These are phyloP conservation scores for Aspergillus carbonarius DNA, from an alignment of 2,329 filamentous ascomycete species.

Conservation along the genomic window DNA sequence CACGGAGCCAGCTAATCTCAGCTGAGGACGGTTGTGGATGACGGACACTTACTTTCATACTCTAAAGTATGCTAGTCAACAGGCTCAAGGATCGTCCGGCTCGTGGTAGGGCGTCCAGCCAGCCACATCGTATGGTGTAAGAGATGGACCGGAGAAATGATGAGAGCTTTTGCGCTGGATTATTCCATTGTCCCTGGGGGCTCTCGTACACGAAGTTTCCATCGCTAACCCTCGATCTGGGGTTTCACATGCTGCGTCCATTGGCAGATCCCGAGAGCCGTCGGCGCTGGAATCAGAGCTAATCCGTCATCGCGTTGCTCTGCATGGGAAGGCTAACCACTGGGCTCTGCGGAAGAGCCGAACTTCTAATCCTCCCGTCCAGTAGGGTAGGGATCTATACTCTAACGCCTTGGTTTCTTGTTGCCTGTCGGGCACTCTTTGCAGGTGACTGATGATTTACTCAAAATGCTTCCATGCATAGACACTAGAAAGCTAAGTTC, in stretches of 20 bases:
- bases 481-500: not conserved
- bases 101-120: not conserved
- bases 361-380: not conserved
- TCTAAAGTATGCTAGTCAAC: not conserved
- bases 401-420: not conserved
- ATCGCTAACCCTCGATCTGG: not conserved
- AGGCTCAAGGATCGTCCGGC: not conserved
- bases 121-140: not conserved
- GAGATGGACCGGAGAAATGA: not conserved
- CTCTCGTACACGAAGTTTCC: not conserved
- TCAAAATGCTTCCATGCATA: conserved; percentile 2
- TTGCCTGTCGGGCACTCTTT: not conserved
- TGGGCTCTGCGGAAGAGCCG: not conserved
- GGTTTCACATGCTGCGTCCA: not conserved
- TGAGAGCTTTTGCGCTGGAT: not conserved
- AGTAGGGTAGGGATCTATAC: not conserved
- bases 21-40: not conserved
- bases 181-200: not conserved
- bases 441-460: not conserved
- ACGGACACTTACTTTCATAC: not conserved
- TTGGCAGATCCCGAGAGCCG: not conserved
- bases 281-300: not conserved
- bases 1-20: not conserved
- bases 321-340: not conserved
- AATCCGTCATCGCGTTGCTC: not conserved